Percentiles rank a stretch among this genome's conserved stretches.
Evolutionary conservation across 108 stramenopile species (phyloP).

Genomic region (Fragilaria crotonensis): DNA sequence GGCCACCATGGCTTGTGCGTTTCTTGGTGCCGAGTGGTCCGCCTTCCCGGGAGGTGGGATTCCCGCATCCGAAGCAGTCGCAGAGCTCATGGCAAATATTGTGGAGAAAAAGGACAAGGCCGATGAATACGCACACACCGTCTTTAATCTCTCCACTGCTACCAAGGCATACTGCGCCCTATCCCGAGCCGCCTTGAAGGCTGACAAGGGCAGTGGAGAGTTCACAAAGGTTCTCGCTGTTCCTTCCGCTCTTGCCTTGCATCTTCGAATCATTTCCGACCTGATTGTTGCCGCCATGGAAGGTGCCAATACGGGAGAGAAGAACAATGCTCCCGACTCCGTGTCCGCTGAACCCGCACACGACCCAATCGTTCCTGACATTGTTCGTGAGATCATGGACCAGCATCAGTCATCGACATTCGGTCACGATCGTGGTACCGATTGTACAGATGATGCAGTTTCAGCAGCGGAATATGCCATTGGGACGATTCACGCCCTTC

Average conservation of each 20-base stretch:
- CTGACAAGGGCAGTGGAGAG: conserved; percentile 41
- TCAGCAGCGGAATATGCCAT: conserved; percentile 84
- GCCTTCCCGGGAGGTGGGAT: conserved; percentile 83
- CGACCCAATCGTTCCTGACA: no score
- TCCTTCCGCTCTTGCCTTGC: conserved; percentile 75
- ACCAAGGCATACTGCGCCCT: conserved; percentile 86
- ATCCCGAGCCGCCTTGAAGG: conserved; percentile 46
- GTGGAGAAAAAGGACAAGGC: conserved; percentile 89
- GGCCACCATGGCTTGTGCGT: conserved; percentile 90
- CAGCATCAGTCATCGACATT: no score
- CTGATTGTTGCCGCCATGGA: conserved; percentile 86
- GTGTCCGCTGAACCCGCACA: no score
- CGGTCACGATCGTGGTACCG: no score
- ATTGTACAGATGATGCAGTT: no score
- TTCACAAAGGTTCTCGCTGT: conserved; percentile 81
- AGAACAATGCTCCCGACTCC: conserved; percentile 84
- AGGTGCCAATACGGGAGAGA: conserved; percentile 82
- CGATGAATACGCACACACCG: conserved; percentile 86
- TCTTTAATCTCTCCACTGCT: conserved; percentile 89
- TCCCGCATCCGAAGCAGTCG: conserved; percentile 72
- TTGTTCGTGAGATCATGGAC: no score
- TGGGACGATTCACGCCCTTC: conserved; percentile 67
- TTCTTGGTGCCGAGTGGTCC: conserved; percentile 68
- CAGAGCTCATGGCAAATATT: conserved; percentile 88
- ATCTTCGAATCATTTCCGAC: conserved; percentile 82